Base-by-base conservation (phyloP, 768 basidiomycete genomes). In the Lactarius indigo region DNA sequence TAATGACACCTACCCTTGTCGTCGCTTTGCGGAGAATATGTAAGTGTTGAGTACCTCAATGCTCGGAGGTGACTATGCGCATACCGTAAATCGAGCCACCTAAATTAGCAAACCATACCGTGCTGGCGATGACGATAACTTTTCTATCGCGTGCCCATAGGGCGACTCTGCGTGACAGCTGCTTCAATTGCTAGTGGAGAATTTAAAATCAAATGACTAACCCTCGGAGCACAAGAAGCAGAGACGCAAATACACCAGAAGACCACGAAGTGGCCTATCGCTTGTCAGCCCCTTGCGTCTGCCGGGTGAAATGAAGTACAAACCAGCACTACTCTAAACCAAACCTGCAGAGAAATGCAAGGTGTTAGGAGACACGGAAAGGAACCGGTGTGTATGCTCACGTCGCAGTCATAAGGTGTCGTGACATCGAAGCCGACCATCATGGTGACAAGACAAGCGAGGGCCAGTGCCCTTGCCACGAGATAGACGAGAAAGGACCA, bases 401-500 rank as follows among this genome's bases (percentile, higher is more conserved):
- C 66, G 37, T 55, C 7, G 33, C 66, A 68, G 39, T 68, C 20
- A 39, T 31, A 31, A n/a, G 3, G 41, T 10, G 52, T 47, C 41
- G 31, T 59, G 50, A 68, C 15, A 30, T 64, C 37, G 28, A 61
- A 68, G 23, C 59, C 68, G 30, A 66, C 42, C 4, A 68, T 17
- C 18, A 57, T 30, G 1, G 33, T 23, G 55, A 66, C 30, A 33
- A 61, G 30, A 17, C 57, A 41, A 1, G 20, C 64, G 20, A 68
- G 64, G n/a, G 64, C 59, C 1, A 68, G 52, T 9, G 47, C 23
- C 58, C 68, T 55, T 5, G 64, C 56, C 10, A 28, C 23, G 56
- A 68, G 64, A 57, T 68, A 68, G n/a, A 44, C 50, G 12, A 58
- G 17, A 44, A 68, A 65, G 2, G 64, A 68, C 68, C 68, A 68